phyloP scores from a whole-genome alignment of 2,329 filamentous ascomycete genomes.

The Nigrospora oryzae region DNA sequence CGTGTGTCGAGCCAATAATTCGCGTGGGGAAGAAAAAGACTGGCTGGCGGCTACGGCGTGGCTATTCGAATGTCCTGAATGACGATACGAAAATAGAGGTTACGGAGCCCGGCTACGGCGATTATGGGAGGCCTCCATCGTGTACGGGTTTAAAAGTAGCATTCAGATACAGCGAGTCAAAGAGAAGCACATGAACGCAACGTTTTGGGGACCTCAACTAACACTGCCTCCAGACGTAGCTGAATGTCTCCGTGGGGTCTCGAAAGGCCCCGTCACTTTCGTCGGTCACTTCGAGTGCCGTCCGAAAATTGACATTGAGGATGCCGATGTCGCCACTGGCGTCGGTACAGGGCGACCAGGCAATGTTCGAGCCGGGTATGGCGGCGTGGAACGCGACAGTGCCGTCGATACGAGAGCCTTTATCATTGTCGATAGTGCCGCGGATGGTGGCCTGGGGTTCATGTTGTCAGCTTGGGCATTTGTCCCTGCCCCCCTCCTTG shows the following conservation, averaged over 20 bases:
- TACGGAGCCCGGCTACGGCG: neutral
- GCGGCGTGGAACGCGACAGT: conserved; percentile 19
- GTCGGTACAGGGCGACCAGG: conserved; percentile 26
- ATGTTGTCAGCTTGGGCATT: neutral
- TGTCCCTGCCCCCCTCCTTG: too few relatives aligned
- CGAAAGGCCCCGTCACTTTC: conserved; percentile 23
- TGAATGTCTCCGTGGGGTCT: conserved; percentile 22
- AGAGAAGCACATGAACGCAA: too few relatives aligned
- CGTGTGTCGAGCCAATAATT: too few relatives aligned
- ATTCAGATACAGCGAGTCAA: too few relatives aligned
- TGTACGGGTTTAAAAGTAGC: conserved; percentile 1
- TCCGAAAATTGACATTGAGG: conserved; percentile 31
- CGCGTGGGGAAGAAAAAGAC: neutral
- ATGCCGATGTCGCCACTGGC: conserved; percentile 24
- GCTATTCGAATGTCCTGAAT: neutral
- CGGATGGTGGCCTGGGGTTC: conserved; percentile 17
- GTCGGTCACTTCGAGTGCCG: conserved; percentile 22
- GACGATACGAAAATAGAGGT: conserved; percentile 3
- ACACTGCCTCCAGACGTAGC: conserved; percentile 26
- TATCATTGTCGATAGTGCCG: conserved; percentile 16
- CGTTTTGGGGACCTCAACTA: conserved; percentile 6
- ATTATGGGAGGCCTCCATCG: neutral
- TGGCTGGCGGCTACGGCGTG: neutral
- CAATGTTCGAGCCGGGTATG: conserved; percentile 14
- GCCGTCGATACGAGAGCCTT: conserved; percentile 14